Percentiles rank a stretch among this genome's conserved stretches.
phyloP scores from a whole-genome alignment of 176 grass and related monocot species.

The Luzula sylvatica region DNA sequence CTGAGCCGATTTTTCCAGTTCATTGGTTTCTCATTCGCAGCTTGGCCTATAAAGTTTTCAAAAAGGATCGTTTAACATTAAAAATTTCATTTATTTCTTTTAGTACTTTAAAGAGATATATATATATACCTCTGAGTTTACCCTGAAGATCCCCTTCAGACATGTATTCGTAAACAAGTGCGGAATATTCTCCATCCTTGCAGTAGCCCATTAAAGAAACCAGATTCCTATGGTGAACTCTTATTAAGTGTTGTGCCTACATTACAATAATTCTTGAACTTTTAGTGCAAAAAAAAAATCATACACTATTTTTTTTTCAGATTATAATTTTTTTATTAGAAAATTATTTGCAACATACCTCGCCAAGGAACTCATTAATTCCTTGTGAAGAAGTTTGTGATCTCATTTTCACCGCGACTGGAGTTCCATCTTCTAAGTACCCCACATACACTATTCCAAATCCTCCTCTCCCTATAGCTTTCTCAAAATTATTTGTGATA shows the following conservation, averaged over 20 bases:
- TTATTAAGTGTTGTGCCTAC: slow-evolving; percentile 34
- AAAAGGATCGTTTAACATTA: not conserved
- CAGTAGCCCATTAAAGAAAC: slow-evolving; percentile 53
- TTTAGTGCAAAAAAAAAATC: too few species aligned
- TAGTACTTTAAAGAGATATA: not conserved
- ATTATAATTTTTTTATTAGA: not conserved
- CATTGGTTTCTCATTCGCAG: slow-evolving; percentile 14
- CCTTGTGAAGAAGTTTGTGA: slow-evolving; percentile 38
- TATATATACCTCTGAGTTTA: slow-evolving; percentile 37
- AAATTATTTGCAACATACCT: slow-evolving; percentile 19
- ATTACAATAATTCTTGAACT: slow-evolving; percentile 6
- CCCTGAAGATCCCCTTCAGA: slow-evolving; percentile 34
- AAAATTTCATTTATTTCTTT: not conserved
- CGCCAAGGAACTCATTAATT: slow-evolving; percentile 44
- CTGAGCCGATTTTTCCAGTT: slow-evolving; percentile 27
- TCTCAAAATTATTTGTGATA: slow-evolving; percentile 38
- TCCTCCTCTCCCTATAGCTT: slow-evolving; percentile 33
- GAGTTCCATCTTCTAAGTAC: slow-evolving; percentile 39
- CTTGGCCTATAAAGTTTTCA: slow-evolving; percentile 17
- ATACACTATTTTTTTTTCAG: not conserved
- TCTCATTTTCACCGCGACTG: slow-evolving; percentile 45
- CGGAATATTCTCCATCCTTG: slow-evolving; percentile 32
- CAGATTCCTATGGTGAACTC: slow-evolving; percentile 49
- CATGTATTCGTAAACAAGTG: slow-evolving; percentile 46
- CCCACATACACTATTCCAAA: slow-evolving; percentile 51